A percentile compares a stretch with the other conserved stretches of the same genome.
phyloP scores from a whole-genome alignment of 345 rosid genomes.

The Melaleuca alternifolia region DNA sequence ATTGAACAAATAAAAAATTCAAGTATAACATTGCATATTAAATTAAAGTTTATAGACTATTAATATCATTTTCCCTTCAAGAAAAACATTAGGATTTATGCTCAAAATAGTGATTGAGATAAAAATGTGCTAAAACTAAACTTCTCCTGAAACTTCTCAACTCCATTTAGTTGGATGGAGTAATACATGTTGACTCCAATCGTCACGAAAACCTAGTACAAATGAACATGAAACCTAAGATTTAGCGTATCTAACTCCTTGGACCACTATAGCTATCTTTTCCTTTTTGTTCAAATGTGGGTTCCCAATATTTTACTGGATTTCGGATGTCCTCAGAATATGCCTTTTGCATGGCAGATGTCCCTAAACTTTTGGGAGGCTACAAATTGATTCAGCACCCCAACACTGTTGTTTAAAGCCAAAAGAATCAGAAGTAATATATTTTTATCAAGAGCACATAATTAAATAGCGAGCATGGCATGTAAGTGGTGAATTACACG shows the following conservation, averaged over 20 bases:
- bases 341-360: background rate
- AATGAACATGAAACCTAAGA: background rate
- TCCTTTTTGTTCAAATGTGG: background rate
- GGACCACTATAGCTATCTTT: background rate
- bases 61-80: too few relatives aligned
- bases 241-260: background rate
- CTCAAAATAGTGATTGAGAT: background rate
- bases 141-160: background rate
- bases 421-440: background rate
- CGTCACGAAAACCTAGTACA: background rate
- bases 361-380: background rate
- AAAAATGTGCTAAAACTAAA: background rate
- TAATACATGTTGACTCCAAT: background rate
- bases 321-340: background rate
- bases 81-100: background rate
- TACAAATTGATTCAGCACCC: background rate
- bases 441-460: background rate
- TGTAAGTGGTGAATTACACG: conserved; percentile 10
- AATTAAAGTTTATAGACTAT: too few relatives aligned
- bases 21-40: too few relatives aligned
- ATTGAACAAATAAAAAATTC: too few relatives aligned
- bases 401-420: background rate
- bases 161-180: background rate
- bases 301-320: background rate
- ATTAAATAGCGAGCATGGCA: background rate